Evolutionary conservation across 495 filamentous ascomycete species (phyloP), one percentile per base, ranked within the genome.

Genomic region (Schizothecium vesticola): DNA sequence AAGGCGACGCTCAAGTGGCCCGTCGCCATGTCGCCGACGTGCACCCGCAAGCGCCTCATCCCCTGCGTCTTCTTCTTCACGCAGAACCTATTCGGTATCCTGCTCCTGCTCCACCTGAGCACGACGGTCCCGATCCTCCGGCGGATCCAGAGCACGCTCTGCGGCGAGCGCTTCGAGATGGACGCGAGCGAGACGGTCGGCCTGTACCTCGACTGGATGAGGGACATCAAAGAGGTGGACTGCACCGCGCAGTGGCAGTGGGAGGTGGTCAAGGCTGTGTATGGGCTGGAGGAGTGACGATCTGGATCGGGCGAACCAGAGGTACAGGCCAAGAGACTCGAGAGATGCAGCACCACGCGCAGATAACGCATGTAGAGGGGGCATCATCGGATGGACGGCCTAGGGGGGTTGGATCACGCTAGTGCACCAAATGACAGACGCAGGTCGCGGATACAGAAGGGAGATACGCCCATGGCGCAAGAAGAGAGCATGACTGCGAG

Each of bases 31-130:
- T 83, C 82, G 24, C 86, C 86, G 1, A 80, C 82, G 7, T 84
- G 81, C 69, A 80, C 80, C 57, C 79, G 81, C 63, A 89, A 87
- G 75, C 74, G 86, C 33, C 77, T 89, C 2, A 72, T 88, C 1
- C 86, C 86, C 21, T 85, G 83, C 61, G 69, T 84, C 13, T 88
- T 88, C 67, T 83, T 85, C 68, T 89, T 86, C 81, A 84, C 82
- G 29, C 84, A 87, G 65, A 87, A 84, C 62, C 79, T 88, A 61
- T 78, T 89, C 25, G 82, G 82, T 3, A 83, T 88, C 19, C 79
- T 89, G 28, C 68, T 89, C 22, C 78, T 88, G 31, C 68, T 88
- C 58, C 82, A 85, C 56, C 76, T 87, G 71, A 84, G 80, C 51
- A 76, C 73, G 19, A 80, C 82, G 57, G 81, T 84, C 64, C 79